Percentiles rank a stretch among this genome's conserved stretches.
Conservation (phyloP, 768 basidiomycete species). For the Russula earlei region DNA sequence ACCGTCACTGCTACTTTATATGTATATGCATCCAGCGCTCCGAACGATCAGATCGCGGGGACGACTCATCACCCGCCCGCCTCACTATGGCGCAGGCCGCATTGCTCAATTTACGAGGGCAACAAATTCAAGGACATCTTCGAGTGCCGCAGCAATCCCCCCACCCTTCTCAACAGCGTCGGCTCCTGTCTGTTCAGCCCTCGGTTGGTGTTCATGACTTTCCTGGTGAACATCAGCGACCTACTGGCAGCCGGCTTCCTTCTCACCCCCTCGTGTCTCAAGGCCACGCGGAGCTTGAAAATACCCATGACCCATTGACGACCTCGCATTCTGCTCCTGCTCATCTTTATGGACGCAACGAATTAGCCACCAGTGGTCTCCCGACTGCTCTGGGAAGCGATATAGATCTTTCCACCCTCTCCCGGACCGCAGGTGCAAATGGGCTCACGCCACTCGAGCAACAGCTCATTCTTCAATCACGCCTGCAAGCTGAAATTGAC, state of each 20-base stretch:
- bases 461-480: constrained; percentile 20
- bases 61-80: constrained; percentile 51
- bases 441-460: constrained; percentile 21
- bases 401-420: constrained; percentile 17
- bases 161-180: constrained; percentile 22
- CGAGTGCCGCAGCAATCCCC: constrained; percentile 10
- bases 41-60: constrained; percentile 52
- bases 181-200: constrained; percentile 12
- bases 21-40: constrained; percentile 36
- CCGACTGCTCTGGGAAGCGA: constrained; percentile 12
- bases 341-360: constrained; percentile 7
- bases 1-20: constrained; percentile 4
- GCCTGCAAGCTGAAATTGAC: constrained; percentile 16
- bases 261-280: constrained; percentile 17
- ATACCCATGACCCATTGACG: not conserved
- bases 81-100: constrained; percentile 74
- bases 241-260: constrained; percentile 15
- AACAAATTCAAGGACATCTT: constrained; percentile 34
- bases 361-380: not conserved
- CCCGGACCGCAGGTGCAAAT: constrained; percentile 12
- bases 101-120: constrained; percentile 63
- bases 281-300: constrained; percentile 1
- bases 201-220: not conserved
- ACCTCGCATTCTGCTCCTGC: constrained; percentile 5
- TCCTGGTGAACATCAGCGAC: not conserved